Evolutionary conservation across 805 yeast genomes (phyloP).

Genomic region (Huiozyma naganishii): DNA sequence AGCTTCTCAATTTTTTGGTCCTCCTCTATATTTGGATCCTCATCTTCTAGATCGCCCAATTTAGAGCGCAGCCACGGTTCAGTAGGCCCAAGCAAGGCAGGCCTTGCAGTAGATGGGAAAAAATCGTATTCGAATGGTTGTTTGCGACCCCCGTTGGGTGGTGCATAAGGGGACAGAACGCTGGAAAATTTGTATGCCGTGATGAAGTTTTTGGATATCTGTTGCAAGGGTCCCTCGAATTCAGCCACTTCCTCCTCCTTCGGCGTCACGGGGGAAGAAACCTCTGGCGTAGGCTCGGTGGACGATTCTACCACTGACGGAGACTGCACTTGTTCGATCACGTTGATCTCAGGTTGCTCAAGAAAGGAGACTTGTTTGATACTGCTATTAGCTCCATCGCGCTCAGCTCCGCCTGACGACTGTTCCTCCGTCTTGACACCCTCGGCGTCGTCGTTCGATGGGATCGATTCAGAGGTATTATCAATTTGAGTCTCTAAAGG

Average conservation of each 20-base stretch:
- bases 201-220: conserved; percentile 44
- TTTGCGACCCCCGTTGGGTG: background rate
- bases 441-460: background rate
- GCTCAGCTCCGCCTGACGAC: background rate
- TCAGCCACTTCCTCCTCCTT: conserved; percentile 10
- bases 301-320: conserved; percentile 5
- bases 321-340: conserved; percentile 10
- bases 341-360: conserved; percentile 8
- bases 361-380: conserved; percentile 16
- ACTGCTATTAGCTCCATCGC: background rate
- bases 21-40: background rate
- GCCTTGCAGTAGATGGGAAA: background rate
- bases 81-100: background rate
- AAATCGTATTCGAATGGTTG: conserved; percentile 1
- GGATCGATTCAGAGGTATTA: background rate
- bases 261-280: conserved; percentile 1
- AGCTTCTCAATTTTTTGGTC: background rate
- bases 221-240: conserved; percentile 62
- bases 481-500: background rate
- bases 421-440: background rate
- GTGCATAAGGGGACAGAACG: background rate
- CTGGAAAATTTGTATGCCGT: conserved; percentile 14
- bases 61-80: conserved; percentile 1
- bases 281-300: conserved; percentile 3
- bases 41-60: background rate